Base-by-base conservation (phyloP, 2,329 filamentous ascomycete genomes). In the Colletotrichum tanaceti region DNA sequence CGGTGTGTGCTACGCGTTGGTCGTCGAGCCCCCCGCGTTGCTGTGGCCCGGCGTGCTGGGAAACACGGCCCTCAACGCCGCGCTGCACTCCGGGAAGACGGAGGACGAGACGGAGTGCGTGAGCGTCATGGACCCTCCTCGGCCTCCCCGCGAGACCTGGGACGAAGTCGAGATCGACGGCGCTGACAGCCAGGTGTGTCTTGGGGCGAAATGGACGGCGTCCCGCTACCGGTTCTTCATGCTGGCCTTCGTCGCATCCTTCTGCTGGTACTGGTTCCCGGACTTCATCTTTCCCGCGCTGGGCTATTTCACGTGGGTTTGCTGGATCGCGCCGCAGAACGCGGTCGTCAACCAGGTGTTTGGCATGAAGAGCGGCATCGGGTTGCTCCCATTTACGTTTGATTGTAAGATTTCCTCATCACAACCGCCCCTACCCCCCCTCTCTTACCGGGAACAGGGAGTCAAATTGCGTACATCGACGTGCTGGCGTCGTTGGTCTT, bases 351-450 rank as follows among this genome's bases (percentile, higher is more conserved):
- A 90, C 74, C 87, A 90, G 76, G 73, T 90, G 5, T 89, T 90
- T 66, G 88, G 87, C 13, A 85, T 85, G 3, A 82, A 81, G 71
- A 86, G 85, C 18, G 87, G 88, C 0, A 79, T 89, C 22, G 88
- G 87, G 0, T 76, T 90, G n/a, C 82, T 89, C 59, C 87, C 88
- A 2, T 83, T 88, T 16, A 88, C 86, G 0, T 89, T 90, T 71
- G 83, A 85, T 70, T 85, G 83, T 58, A 18, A 39, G 52, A 7
- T 5, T 9, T 2, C 4, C 9, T 1, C 13, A 13, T n/a, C n/a
- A n/a, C n/a, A n/a, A n/a, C n/a, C n/a, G n/a, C n/a, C n/a, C n/a
- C 9, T 81, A 4, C 4, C 78, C 13, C 1, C 5, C 16, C 28
- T 6, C 4, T 28, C 58, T 57, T 4, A 52, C 7, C 2, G 70